These are phyloP conservation scores for Ogataea pignaliae DNA, from an alignment of 805 yeast genomes.

Conservation along the genomic window DNA sequence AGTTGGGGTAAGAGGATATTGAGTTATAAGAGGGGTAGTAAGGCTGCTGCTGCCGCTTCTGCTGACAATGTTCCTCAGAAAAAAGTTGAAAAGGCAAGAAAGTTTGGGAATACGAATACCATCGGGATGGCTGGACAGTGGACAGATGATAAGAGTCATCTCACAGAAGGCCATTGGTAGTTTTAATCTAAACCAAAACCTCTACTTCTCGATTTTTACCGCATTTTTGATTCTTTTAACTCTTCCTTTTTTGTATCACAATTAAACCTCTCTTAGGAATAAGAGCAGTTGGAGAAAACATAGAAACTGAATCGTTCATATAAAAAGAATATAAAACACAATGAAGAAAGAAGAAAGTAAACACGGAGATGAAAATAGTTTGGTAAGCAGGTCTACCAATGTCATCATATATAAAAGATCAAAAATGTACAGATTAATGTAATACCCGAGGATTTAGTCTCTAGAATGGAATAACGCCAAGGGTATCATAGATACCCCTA, in stretches of 20 bases:
- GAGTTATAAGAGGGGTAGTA: constrained; percentile 39
- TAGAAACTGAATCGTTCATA: too few relatives aligned
- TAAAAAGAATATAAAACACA: too few relatives aligned
- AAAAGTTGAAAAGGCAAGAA: not conserved
- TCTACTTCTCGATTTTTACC: too few relatives aligned
- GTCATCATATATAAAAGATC: too few relatives aligned
- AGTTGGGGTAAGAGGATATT: constrained; percentile 79
- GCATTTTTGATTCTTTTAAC: too few relatives aligned
- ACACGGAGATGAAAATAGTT: too few relatives aligned
- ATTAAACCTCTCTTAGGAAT: too few relatives aligned
- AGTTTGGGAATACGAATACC: constrained; percentile 4
- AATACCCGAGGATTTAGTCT: not conserved
- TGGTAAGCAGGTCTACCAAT: too few relatives aligned
- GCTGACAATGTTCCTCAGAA: constrained; percentile 15
- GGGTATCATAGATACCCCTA: constrained; percentile 74
- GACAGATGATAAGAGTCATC: constrained; percentile 24
- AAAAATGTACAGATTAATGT: not conserved
- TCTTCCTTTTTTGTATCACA: too few relatives aligned
- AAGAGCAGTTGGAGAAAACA: too few relatives aligned
- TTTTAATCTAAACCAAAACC: too few relatives aligned
- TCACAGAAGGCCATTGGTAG: constrained; percentile 29
- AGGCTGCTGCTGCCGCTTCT: not conserved
- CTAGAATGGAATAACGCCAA: constrained; percentile 38
- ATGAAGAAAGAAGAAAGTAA: too few relatives aligned
- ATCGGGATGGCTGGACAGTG: constrained; percentile 31